A percentile compares a stretch with the other conserved stretches of the same genome.
Evolutionary conservation across 306 rosid genomes (phyloP).

Genomic region (Senna tora): DNA sequence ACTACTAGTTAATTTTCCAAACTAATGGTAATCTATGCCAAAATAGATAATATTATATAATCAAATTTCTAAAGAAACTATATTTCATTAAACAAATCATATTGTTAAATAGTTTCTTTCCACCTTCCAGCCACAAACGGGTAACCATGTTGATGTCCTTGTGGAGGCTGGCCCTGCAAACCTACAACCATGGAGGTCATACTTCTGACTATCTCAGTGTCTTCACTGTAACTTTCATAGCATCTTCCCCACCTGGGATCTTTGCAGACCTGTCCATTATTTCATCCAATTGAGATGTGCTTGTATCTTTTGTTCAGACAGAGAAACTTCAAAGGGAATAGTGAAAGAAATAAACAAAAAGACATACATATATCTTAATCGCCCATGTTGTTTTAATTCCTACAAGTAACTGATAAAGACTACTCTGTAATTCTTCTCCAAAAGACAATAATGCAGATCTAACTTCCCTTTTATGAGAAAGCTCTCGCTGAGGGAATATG

Average conservation of each 20-base stretch:
- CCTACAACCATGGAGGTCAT: slow-evolving; percentile 75
- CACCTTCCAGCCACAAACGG: slow-evolving; percentile 72
- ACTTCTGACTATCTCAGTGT: slow-evolving; percentile 69
- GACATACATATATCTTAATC: slow-evolving; percentile 14
- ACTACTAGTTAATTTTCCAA: no score
- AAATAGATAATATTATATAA: no score
- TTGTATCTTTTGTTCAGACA: slow-evolving; percentile 5
- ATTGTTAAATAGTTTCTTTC: no score
- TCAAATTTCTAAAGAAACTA: no score
- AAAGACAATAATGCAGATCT: slow-evolving; percentile 13
- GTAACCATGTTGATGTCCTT: slow-evolving; percentile 59
- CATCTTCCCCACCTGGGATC: slow-evolving; percentile 97
- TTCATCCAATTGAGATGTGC: slow-evolving; percentile 30
- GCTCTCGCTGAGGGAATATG: background rate
- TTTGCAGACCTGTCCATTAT: slow-evolving; percentile 62
- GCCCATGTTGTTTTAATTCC: slow-evolving; percentile 19
- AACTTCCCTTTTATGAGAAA: background rate
- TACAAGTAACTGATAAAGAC: background rate
- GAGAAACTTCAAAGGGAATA: background rate
- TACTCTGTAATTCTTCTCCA: background rate
- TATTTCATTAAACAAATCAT: no score
- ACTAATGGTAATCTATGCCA: no score
- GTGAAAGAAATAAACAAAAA: background rate
- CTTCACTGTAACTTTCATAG: slow-evolving; percentile 79
- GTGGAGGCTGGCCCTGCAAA: slow-evolving; percentile 81